These are phyloP conservation scores for Nymphaea thermarum DNA, from an alignment of 164 flowering plant genomes.

Conservation along the genomic window DNA sequence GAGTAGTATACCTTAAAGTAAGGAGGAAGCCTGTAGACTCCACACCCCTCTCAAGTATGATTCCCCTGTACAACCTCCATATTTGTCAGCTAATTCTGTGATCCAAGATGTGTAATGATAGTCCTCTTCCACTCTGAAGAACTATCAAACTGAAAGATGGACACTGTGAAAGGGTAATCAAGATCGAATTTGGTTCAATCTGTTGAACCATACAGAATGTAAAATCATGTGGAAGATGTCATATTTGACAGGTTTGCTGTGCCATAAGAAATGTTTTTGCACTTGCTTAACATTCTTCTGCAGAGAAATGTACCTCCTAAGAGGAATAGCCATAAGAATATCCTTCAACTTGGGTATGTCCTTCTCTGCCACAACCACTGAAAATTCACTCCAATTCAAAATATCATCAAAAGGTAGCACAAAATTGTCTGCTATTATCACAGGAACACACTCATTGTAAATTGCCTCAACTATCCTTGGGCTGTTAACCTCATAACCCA, in stretches of 20 bases:
- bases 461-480: slow-evolving; percentile 16
- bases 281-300: slow-evolving; percentile 7
- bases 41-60: neutral
- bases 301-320: slow-evolving; percentile 8
- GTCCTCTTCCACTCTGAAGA: neutral
- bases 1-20: neutral
- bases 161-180: neutral
- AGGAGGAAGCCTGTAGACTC: neutral
- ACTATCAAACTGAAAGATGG: neutral
- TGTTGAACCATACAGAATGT: slow-evolving; percentile 15
- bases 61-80: neutral
- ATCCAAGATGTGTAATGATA: neutral
- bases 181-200: slow-evolving; percentile 11
- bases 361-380: slow-evolving; percentile 13
- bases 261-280: slow-evolving; percentile 17
- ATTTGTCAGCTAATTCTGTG: neutral
- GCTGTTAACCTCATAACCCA: slow-evolving; percentile 19
- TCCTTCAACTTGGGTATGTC: slow-evolving; percentile 17
- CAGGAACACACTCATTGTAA: slow-evolving; percentile 16
- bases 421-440: slow-evolving; percentile 19
- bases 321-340: slow-evolving; percentile 10
- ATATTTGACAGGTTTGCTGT: slow-evolving; percentile 13
- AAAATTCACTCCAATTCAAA: slow-evolving; percentile 14
- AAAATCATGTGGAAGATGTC: slow-evolving; percentile 17
- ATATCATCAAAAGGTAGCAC: slow-evolving; percentile 15